Conservation (phyloP, 495 filamentous ascomycete species). For the Penicillium ucsense region DNA sequence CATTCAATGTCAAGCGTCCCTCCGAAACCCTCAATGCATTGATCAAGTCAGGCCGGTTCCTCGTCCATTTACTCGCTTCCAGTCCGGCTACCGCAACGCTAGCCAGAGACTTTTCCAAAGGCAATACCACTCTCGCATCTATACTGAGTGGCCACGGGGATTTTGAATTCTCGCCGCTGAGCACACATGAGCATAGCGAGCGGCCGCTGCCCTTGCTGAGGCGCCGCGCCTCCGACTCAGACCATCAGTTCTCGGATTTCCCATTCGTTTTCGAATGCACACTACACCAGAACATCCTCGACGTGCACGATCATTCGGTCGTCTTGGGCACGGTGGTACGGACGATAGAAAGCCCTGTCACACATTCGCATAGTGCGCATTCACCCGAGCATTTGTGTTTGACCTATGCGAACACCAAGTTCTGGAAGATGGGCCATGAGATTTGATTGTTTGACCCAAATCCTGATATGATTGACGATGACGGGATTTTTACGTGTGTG, state of each 20-base stretch:
- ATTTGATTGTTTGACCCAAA: conserved; percentile 7
- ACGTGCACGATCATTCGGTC: conserved; percentile 37
- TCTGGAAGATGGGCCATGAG: conserved; percentile 35
- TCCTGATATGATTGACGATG: no score
- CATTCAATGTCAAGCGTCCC: conserved; percentile 69
- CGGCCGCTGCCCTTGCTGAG: conserved; percentile 24
- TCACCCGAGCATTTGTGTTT: conserved; percentile 22
- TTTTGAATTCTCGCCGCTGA: conserved; percentile 27
- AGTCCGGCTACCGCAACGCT: conserved; percentile 20
- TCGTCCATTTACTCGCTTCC: conserved; percentile 33
- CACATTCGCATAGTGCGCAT: conserved; percentile 5
- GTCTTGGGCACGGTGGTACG: conserved; percentile 29
- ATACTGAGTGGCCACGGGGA: conserved; percentile 23
- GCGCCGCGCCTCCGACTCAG: conserved; percentile 5
- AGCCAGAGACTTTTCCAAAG: conserved; percentile 36
- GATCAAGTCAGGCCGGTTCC: conserved; percentile 30
- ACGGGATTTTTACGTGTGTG: no score
- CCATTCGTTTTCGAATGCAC: conserved; percentile 34
- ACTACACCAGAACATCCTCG: conserved; percentile 26
- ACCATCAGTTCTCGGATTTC: conserved; percentile 13
- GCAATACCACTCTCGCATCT: conserved; percentile 23
- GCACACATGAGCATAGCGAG: neutral
- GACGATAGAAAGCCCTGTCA: conserved; percentile 6
- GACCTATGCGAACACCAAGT: conserved; percentile 37
- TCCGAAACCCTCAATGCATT: conserved; percentile 64